phyloP scores from a whole-genome alignment of 148 eudicot species.

The Dysphania ambrosioides region DNA sequence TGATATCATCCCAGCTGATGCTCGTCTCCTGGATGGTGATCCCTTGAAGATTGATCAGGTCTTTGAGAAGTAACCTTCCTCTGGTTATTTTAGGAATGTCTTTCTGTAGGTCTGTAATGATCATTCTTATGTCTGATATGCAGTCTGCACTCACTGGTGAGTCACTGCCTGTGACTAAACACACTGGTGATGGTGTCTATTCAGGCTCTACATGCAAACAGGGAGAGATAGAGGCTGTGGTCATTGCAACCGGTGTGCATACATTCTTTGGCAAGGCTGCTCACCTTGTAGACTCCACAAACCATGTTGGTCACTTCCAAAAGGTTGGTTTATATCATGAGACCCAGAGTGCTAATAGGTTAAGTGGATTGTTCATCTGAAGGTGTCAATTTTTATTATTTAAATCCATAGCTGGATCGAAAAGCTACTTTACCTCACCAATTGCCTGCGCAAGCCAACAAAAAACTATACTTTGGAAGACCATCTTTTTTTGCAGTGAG shows the following conservation, averaged over 20 bases:
- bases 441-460: background rate
- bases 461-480: background rate
- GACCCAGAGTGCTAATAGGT: slow-evolving; percentile 5
- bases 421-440: background rate
- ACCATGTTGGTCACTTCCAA: slow-evolving; percentile 55
- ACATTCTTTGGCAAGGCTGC: slow-evolving; percentile 59
- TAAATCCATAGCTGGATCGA: background rate
- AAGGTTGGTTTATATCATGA: slow-evolving; percentile 24
- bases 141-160: slow-evolving; percentile 60
- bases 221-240: slow-evolving; percentile 54
- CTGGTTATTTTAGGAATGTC: background rate
- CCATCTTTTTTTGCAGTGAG: background rate
- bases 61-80: slow-evolving; percentile 4
- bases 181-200: slow-evolving; percentile 43
- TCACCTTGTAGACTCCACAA: slow-evolving; percentile 51
- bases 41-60: slow-evolving; percentile 60
- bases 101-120: background rate
- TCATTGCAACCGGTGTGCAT: slow-evolving; percentile 53
- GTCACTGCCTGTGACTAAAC: slow-evolving; percentile 52
- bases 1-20: slow-evolving; percentile 59
- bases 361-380: background rate
- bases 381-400: background rate
- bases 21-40: slow-evolving; percentile 60
- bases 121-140: slow-evolving; percentile 14
- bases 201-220: slow-evolving; percentile 59